Conservation (phyloP, 306 rosid genomes). For the Acacia crassicarpa region DNA sequence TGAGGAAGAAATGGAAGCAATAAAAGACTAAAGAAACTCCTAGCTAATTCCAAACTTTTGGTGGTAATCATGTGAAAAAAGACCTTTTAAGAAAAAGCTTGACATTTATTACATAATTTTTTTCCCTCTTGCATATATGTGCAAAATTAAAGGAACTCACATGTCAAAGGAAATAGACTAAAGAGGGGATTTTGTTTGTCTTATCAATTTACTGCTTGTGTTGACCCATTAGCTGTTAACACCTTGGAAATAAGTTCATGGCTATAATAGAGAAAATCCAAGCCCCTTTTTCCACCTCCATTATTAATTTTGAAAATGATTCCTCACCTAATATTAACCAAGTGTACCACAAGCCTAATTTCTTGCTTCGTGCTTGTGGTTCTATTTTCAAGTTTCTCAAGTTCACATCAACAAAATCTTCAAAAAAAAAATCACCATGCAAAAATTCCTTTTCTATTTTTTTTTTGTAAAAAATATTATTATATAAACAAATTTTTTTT, state of each 20-base stretch:
- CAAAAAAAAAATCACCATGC: too few relatives aligned
- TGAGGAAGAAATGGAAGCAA: neutral
- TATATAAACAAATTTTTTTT: too few relatives aligned
- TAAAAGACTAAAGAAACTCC: neutral
- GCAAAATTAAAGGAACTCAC: constrained; percentile 14
- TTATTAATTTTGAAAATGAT: constrained; percentile 33
- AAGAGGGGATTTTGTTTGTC: constrained; percentile 6
- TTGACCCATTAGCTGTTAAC: constrained; percentile 25
- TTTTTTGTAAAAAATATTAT: too few relatives aligned
- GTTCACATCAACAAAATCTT: constrained; percentile 23
- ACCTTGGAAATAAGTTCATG: constrained; percentile 31
- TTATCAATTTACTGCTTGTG: constrained; percentile 24
- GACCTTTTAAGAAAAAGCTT: neutral
- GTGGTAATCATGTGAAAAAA: neutral
- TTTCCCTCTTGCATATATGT: neutral
- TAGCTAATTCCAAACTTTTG: neutral
- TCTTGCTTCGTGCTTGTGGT: constrained; percentile 6
- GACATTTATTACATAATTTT: neutral
- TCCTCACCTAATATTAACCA: constrained; percentile 27
- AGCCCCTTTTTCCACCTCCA: constrained; percentile 11
- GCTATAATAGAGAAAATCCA: neutral
- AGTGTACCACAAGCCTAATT: constrained; percentile 3
- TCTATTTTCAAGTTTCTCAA: neutral
- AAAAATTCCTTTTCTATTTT: neutral
- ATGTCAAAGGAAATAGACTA: constrained; percentile 25